Evolutionary conservation across 1,284 basidiomycete genomes (phyloP).

Genomic region (Fistulinella staudtii): DNA sequence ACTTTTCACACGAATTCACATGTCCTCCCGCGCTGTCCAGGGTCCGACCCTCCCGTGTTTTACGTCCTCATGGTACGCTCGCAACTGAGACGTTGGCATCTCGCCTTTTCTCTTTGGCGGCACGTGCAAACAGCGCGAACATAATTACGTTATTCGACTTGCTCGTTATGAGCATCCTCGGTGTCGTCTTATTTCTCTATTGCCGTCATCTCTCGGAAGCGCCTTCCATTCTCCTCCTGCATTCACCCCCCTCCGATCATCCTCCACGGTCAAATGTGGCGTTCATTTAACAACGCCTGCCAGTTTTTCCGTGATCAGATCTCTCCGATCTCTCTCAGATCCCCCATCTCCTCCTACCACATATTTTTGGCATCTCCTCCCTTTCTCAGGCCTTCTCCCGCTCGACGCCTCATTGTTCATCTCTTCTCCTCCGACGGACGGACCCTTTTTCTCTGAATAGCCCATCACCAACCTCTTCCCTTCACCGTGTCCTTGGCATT

Average conservation of each 20-base stretch:
- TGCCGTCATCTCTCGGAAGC: conserved; percentile 14
- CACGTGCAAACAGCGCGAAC: too few relatives aligned
- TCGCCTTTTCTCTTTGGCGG: too few relatives aligned
- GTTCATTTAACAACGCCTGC: not conserved
- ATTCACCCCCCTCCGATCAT: not conserved
- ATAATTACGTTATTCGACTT: too few relatives aligned
- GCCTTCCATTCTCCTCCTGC: conserved; percentile 10
- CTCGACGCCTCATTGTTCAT: conserved; percentile 9
- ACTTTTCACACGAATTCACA: conserved; percentile 19
- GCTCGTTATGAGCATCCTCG: too few relatives aligned
- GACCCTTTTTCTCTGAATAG: conserved; percentile 10
- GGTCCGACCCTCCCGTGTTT: conserved; percentile 16
- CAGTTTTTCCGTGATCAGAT: conserved; percentile 9
- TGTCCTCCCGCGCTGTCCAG: conserved; percentile 12
- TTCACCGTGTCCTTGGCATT: not conserved
- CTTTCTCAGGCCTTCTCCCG: conserved; percentile 3
- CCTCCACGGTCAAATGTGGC: conserved; percentile 5
- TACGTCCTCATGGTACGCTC: conserved; percentile 22
- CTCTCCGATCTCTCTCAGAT: not conserved
- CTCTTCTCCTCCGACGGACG: conserved; percentile 12
- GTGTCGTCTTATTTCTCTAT: not conserved
- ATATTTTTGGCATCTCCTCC: conserved; percentile 10
- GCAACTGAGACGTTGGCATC: conserved; percentile 10
- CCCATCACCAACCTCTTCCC: not conserved
- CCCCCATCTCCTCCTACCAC: not conserved